phyloP scores from a whole-genome alignment of 345 rosid genomes.

The Raphanus sativus region DNA sequence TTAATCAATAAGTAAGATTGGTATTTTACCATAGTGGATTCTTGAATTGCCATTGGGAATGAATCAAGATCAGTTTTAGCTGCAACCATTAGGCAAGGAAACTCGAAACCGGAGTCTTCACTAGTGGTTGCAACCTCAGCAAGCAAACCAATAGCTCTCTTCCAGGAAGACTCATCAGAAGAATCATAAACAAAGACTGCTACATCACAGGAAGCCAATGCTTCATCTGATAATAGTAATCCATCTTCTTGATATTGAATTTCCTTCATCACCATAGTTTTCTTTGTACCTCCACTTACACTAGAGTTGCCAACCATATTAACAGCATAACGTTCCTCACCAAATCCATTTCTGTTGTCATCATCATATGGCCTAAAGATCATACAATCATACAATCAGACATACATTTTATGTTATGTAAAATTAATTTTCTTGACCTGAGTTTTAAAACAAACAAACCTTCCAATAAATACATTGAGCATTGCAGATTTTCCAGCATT shows the following conservation, averaged over 20 bases:
- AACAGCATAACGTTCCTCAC: constrained; percentile 63
- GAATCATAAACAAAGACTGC: constrained; percentile 83
- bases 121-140: constrained; percentile 72
- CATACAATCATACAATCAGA: not conserved
- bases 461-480: constrained; percentile 71
- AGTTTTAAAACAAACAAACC: constrained; percentile 44
- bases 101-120: constrained; percentile 70
- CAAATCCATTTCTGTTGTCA: constrained; percentile 37
- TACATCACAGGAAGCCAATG: constrained; percentile 77
- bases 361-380: constrained; percentile 56
- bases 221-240: constrained; percentile 52
- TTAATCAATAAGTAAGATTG: not conserved
- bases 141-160: constrained; percentile 67
- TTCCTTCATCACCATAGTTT: constrained; percentile 68
- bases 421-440: not conserved
- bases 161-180: constrained; percentile 80
- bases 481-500: constrained; percentile 75
- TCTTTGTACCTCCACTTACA: constrained; percentile 47
- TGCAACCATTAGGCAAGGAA: constrained; percentile 85
- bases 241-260: constrained; percentile 55
- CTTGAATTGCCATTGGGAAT: constrained; percentile 75
- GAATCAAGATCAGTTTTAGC: constrained; percentile 83
- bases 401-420: not conserved
- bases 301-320: constrained; percentile 57
- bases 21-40: constrained; percentile 69